Base-by-base conservation (phyloP, 352 stramenopile species). In the Aphanomyces cochlioides region DNA sequence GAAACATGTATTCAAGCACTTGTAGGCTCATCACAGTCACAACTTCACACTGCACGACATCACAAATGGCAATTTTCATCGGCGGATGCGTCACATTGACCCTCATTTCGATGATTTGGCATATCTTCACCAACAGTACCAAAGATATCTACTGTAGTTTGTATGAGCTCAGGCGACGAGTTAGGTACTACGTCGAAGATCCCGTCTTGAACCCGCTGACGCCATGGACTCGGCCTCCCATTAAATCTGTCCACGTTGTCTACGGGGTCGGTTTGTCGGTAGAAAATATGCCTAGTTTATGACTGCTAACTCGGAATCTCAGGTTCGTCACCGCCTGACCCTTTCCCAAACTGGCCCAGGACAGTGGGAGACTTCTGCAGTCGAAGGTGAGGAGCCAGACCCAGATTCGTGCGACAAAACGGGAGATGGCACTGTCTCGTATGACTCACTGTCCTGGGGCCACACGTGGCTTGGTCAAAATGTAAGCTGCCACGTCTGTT, bases 251-350 rank as follows among this genome's bases (percentile, higher is more conserved):
- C n/a, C 92, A 92, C 65, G 77, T 80, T 28, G 78, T 90, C 43
- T 93, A 93, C 66, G 85, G 85, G 56, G 79, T 88, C 54, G 90
- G 90, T n/a, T 73, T 91, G 28, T 80, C 81, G 73, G 85, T 93
- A 76, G 13, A 73, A 57, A 19, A n/a, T 15, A 53, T 53, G 45
- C 13, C 13, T 53, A 19, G 13, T n/a, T 53, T 2, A 53, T 53
- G 45, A 15, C 13, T 53, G 13, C 45, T 53, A 2, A 19, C 45
- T 19, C n/a, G 45, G 2, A 53, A 53, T 19, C 50, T 17, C 50
- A 61, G 54, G 54, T 61, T 28, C 54, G 54, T 17, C 15, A 61
- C 36, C 21, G 13, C 7, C 43, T 21, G 28, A 61, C 13, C 12
- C 36, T 61, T 1, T 43, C 54, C 6, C 54, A 39, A 37, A 61